Evolutionary conservation across 176 grass and related monocot species (phyloP), one percentile per base, ranked within the genome.

Genomic region (Carex myosuroides): DNA sequence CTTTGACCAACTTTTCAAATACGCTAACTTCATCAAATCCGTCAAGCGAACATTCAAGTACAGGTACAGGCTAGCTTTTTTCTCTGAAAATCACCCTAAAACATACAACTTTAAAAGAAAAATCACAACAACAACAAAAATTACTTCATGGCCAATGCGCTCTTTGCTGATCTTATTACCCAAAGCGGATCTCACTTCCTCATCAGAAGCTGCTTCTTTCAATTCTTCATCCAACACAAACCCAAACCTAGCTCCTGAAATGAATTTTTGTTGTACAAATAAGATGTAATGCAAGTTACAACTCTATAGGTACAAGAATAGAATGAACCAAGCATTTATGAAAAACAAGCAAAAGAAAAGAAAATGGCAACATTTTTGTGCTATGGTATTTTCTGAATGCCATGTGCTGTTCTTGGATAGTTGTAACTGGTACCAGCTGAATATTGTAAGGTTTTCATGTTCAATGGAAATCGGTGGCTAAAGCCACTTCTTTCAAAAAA

Each of bases 91-190:
- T 18, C 76, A 55, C 8, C 1, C 13, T 63, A 62, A 81, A 81
- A 64, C 12, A 44, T 84, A 89, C 18, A 73, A 93, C 72, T 71
- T 60, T 69, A 17, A 85, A 87, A 65, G n/a, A 83, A 61, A 56
- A n/a, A 58, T 42, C 8, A 79, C 8, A 39, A 84, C 1, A 66
- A 24, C 57, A 84, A 84, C 46, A 50, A 59, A 22, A 66, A 85
- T 90, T 78, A 98, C 96, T 87, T 98, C 96, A 14, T 98, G 89
- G 79, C 96, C 96, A 48, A 98, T 93, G 67, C 91, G 89, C 80
- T 95, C 93, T 90, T 88, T 91, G 83, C 96, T 98, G 70, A 98
- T 95, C 90, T 98, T 98, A 80, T 56, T 88, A 24, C 88, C 93
- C 87, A 95, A 87, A 89, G 94, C 89, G 81, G 85, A 83, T 70